Percentiles rank a stretch among this genome's conserved stretches.
Evolutionary conservation across 176 grass and related monocot genomes (phyloP).

Genomic region (Melocanna baccifera): DNA sequence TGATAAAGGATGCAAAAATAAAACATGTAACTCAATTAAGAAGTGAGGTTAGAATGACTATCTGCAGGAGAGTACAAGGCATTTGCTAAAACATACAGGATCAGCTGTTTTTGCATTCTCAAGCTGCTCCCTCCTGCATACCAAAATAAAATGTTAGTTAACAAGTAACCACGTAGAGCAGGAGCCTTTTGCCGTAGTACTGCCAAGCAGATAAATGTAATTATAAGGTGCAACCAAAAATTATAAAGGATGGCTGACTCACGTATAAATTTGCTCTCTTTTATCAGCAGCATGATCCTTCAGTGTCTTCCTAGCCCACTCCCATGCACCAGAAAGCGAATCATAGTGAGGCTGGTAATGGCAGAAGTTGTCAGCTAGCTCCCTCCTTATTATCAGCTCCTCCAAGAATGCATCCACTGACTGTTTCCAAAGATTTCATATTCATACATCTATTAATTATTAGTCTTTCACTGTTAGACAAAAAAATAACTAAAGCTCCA

Average conservation of each 20-base stretch:
- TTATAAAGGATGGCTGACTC: conserved; percentile 26
- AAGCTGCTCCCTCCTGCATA: conserved; percentile 74
- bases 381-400: conserved; percentile 90
- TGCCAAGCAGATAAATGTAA: not conserved
- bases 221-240: not conserved
- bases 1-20: conserved; percentile 29
- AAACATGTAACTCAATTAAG: conserved; percentile 5
- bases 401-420: conserved; percentile 89
- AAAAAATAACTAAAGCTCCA: not conserved
- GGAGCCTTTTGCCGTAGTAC: not conserved
- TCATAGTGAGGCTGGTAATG: conserved; percentile 91
- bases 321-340: conserved; percentile 77
- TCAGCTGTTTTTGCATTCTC: conserved; percentile 89
- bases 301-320: conserved; percentile 86
- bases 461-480: conserved; percentile 12
- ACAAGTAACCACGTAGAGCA: not conserved
- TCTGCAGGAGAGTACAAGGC: not conserved
- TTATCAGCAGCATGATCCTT: conserved; percentile 70
- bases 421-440: conserved; percentile 37
- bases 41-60: conserved; percentile 3
- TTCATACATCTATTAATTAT: conserved; percentile 13
- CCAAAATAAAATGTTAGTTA: conserved; percentile 20
- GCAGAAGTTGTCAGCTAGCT: conserved; percentile 95
- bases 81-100: conserved; percentile 55
- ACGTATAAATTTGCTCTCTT: conserved; percentile 86